Evolutionary conservation across 768 basidiomycete species (phyloP).

Genomic region (Tricholoma sp.): DNA sequence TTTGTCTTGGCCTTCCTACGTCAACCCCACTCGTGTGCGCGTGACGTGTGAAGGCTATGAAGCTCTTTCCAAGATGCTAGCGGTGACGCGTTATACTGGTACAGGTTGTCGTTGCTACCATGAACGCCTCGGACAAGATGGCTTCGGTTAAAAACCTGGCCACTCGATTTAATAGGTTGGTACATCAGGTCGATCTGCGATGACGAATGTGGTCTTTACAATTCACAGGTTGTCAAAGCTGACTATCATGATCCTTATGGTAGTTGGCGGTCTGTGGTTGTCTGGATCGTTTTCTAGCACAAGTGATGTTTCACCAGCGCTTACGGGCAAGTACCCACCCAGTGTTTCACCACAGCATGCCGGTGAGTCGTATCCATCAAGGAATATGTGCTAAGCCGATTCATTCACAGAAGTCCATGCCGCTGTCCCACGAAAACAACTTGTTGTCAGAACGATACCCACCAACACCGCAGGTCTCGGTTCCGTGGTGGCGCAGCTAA

Average conservation of each 20-base stretch:
- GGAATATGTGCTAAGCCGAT: background rate
- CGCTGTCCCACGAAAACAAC: background rate
- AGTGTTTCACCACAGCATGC: background rate
- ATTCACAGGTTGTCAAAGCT: background rate
- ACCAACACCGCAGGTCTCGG: background rate
- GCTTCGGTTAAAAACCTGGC: no score
- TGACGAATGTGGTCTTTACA: no score
- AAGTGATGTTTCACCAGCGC: background rate
- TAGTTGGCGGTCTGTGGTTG: background rate
- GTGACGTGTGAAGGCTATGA: no score
- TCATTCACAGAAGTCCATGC: background rate
- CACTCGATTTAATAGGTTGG: no score
- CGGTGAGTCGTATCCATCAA: background rate
- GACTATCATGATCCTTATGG: background rate
- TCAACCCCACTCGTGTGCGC: no score
- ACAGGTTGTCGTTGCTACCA: no score
- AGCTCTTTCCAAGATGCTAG: no score
- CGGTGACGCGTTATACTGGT: no score
- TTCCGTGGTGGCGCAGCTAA: slow-evolving; percentile 1
- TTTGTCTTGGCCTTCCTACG: no score
- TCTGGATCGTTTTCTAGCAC: background rate
- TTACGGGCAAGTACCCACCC: background rate
- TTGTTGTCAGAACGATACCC: background rate
- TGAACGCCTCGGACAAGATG: no score
- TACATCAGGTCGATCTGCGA: no score